These are phyloP conservation scores for Cladosporium phlei DNA, from an alignment of 2,329 filamentous ascomycete genomes.

Conservation along the genomic window DNA sequence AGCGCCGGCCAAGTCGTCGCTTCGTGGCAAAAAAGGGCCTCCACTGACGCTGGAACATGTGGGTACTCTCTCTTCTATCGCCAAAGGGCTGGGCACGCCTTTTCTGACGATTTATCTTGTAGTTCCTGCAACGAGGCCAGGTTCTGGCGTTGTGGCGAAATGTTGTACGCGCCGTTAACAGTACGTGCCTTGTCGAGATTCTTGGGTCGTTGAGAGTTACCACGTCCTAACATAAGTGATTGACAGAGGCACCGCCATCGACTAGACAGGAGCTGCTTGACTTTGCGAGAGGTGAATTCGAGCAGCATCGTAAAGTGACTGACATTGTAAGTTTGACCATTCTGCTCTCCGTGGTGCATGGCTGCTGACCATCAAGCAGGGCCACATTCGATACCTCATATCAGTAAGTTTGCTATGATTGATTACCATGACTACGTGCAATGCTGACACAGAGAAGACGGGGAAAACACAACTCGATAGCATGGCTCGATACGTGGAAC, in stretches of 20 bases:
- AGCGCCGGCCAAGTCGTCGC: constrained; percentile 24
- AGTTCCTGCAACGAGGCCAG: constrained; percentile 48
- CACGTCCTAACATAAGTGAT: too few species aligned
- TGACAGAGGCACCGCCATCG: constrained; percentile 31
- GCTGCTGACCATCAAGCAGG: constrained; percentile 25
- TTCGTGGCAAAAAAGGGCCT: constrained; percentile 30
- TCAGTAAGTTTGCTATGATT: constrained; percentile 32
- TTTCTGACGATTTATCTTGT: constrained; percentile 6
- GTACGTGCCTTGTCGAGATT: too few species aligned
- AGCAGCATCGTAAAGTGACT: constrained; percentile 41
- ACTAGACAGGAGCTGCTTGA: constrained; percentile 41
- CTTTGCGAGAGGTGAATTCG: constrained; percentile 48
- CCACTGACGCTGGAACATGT: constrained; percentile 35
- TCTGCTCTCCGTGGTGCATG: background rate
- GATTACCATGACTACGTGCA: background rate
- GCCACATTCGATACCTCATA: constrained; percentile 46
- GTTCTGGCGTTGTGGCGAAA: constrained; percentile 45
- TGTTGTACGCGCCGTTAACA: constrained; percentile 41
- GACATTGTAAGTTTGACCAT: constrained; percentile 39
- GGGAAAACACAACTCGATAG: constrained; percentile 49
- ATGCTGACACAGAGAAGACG: constrained; percentile 26
- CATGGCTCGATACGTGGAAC: constrained; percentile 42
- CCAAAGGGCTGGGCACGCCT: constrained; percentile 1
- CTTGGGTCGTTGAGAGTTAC: too few species aligned
- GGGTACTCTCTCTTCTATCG: constrained; percentile 9